Conservation (phyloP, 208 protist species). For the Leptomonas seymouri region DNA sequence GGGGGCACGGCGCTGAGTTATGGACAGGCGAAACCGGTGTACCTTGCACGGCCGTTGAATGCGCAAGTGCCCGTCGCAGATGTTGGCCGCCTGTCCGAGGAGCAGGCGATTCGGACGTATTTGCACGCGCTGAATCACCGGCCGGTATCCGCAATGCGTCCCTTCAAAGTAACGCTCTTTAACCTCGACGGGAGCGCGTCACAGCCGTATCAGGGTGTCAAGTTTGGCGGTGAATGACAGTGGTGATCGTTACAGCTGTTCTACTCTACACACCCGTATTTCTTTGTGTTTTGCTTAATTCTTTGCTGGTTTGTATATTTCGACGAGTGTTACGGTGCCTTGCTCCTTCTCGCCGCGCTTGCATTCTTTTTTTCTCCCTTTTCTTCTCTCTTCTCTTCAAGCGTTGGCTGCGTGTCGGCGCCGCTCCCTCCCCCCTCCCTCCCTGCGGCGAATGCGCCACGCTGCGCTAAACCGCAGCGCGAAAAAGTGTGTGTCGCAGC, state of each 20-base stretch:
- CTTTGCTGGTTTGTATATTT: not conserved
- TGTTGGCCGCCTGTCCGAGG: slow-evolving; percentile 67
- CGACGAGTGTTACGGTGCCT: too few relatives aligned
- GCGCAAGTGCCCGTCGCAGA: slow-evolving; percentile 57
- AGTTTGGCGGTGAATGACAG: slow-evolving; percentile 71
- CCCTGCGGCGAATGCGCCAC: too few relatives aligned
- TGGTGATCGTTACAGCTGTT: too few relatives aligned
- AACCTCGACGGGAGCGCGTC: slow-evolving; percentile 80
- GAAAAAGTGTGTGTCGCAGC: too few relatives aligned
- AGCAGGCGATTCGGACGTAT: slow-evolving; percentile 76
- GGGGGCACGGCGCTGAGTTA: slow-evolving; percentile 39
- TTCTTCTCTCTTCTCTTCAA: too few relatives aligned
- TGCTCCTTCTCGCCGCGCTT: too few relatives aligned
- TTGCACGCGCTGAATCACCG: slow-evolving; percentile 59
- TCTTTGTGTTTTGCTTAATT: not conserved
- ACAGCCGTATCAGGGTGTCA: slow-evolving; percentile 87
- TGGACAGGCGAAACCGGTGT: slow-evolving; percentile 18
- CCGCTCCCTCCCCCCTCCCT: too few relatives aligned
- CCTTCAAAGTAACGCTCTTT: slow-evolving; percentile 87
- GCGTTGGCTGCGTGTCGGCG: too few relatives aligned
- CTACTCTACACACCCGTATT: not conserved
- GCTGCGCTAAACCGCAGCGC: too few relatives aligned
- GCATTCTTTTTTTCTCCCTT: too few relatives aligned
- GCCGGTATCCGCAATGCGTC: slow-evolving; percentile 60
- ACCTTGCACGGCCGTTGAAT: slow-evolving; percentile 38